Evolutionary conservation across 169 alveolate species (phyloP), one percentile per base, ranked within the genome.

Genomic region (Plasmodium inui): DNA sequence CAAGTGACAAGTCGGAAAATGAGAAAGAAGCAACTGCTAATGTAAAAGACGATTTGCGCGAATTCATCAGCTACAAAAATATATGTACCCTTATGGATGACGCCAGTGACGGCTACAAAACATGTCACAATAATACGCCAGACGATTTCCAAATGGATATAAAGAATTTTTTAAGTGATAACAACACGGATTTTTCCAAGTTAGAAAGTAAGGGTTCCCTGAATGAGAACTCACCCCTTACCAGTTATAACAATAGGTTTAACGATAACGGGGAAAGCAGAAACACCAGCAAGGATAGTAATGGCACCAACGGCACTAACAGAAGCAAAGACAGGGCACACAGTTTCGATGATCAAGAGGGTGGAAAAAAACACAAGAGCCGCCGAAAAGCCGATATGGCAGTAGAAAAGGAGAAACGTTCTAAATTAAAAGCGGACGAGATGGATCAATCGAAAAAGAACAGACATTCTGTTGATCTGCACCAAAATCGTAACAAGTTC

Each of bases 81-180:
- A n/a, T 19, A 39, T 72, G 41, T 73, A 70, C 55, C 30, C 12
- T 67, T 46, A 37, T 41, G 34, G 71, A 71, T 6, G 34, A 70
- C 46, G 39, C 28, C 19, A 73, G 22, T 41, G 22, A 53, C 30
- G 41, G 55, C n/a, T 22, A 84, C n/a, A 74, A 74, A 74, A 74
- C 50, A 53, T 26, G 80, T 17, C 41, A 28, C 39, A 1, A 57
- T 34, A 73, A 73, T 50, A 46, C 67, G 17, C 28, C 44, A 73
- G 39, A 30, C 61, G 55, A 82, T 82, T 41, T 37, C 10, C 50
- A 37, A 37, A 41, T 5, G 34, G 71, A 22, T 44, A 82, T 19
- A 57, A 82, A 55, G 55, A 82, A 82, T 30, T 32, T 82, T 30
- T 57, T 19, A 37, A 82, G 53, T 55, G 76, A 41, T 82, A 55